phyloP scores from a whole-genome alignment of 352 stramenopile genomes.

The Pythium angustatum region DNA sequence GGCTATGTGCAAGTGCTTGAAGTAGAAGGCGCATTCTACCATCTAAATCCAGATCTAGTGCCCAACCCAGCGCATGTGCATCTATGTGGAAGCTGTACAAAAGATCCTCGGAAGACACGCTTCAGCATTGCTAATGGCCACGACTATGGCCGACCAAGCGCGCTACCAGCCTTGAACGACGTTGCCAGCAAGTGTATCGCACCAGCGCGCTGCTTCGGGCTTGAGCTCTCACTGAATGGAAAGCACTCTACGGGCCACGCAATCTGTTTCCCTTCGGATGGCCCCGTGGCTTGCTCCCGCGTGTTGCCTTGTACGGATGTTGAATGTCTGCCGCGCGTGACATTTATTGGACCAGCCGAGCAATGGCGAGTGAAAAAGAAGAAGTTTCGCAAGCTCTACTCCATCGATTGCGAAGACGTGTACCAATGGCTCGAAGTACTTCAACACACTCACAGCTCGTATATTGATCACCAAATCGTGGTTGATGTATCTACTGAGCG shows the following conservation, averaged over 20 bases:
- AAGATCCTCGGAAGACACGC: not conserved
- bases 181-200: not conserved
- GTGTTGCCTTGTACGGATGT: not conserved
- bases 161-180: not conserved
- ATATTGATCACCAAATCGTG: not conserved
- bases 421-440: constrained; percentile 4
- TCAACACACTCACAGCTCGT: not conserved
- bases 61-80: not conserved
- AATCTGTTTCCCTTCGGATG: constrained; percentile 19
- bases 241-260: constrained; percentile 12
- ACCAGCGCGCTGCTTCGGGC: not conserved
- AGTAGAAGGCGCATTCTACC: not conserved
- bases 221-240: not conserved
- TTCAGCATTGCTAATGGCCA: constrained; percentile 6
- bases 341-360: not conserved
- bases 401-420: not conserved
- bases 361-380: not conserved
- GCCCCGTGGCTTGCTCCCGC: not conserved
- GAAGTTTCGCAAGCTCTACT: constrained; percentile 1
- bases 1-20: not conserved
- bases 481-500: not conserved
- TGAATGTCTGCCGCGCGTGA: not conserved
- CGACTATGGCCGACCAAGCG: not conserved
- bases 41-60: constrained; percentile 8
- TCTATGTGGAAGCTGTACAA: not conserved